Evolutionary conservation across 2,329 filamentous ascomycete genomes (phyloP), one percentile per base, ranked within the genome.

Genomic region (Cercospora brassicicola): DNA sequence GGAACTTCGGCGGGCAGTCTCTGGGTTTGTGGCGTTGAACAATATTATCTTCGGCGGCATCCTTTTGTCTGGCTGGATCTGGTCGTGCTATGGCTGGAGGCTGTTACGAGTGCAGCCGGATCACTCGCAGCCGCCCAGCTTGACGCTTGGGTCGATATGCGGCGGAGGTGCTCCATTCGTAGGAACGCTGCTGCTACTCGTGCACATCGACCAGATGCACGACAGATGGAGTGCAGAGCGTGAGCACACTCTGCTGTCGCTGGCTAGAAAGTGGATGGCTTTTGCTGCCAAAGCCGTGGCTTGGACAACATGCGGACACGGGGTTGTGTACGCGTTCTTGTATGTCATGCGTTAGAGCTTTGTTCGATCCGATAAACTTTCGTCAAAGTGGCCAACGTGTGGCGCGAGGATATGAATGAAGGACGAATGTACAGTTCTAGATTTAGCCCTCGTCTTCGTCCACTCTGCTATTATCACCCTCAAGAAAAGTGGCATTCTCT

Each of bases 401-500:
- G 20, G 20, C 18, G 45, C 20, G 8, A 15, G 11, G 5, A 4
- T 11, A 11, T 23, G 20, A 23, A 10, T 51, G 10, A 20, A 23
- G 20, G 45, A 23, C 9, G 45, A 23, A 11, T 13, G 18, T 23
- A 5, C 2, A 51, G 45, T 20, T 3, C 6, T 51, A 11, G 45
- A 4, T 2, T 51, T 20, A 51, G 45, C 18, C 39, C 2, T 62
- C 59, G 4, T 28, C 59, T 10, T 51, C 59, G 36, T 45, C 39
- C 59, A 62, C 36, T 42, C 33, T 45, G 36, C 59, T 48, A 15
- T 48, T 55, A 20, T 62, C 60, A 11, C 60, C 64, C 31, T 67
- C 57, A 5, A 71, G 65, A 59, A 70, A 68, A 6, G 64, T 59
- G 3, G 64, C 10, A 11, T 68, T 67, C 18, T 69, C 62, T 15